Conservation (phyloP, 495 filamentous ascomycete genomes). For the Aspergillus panamensis region DNA sequence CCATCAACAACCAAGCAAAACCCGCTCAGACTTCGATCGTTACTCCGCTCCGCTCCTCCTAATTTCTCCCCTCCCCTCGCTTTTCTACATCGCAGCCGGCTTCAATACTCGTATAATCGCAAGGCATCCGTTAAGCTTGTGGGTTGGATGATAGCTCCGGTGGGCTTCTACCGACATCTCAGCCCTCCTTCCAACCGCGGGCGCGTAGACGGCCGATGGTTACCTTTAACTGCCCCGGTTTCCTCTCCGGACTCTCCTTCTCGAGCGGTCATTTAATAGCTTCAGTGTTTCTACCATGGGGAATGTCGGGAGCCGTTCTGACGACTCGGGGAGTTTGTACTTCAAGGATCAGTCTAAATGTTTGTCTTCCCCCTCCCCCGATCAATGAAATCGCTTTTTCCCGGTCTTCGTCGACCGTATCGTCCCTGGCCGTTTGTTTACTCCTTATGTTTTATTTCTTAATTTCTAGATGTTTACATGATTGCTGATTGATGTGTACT, state of each 20-base stretch:
- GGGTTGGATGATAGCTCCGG: neutral
- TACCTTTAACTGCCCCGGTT: conserved; percentile 30
- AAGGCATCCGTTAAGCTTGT: neutral
- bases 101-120: neutral
- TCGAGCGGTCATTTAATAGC: conserved; percentile 32
- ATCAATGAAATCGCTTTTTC: neutral
- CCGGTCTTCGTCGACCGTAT: neutral
- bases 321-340: conserved; percentile 78
- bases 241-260: conserved; percentile 28
- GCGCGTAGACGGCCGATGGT: conserved; percentile 38
- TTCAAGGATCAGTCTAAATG: conserved; percentile 88
- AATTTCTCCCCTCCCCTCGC: neutral
- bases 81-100: neutral
- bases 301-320: conserved; percentile 84
- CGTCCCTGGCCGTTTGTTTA: no score
- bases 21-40: neutral
- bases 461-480: neutral
- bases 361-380: conserved; percentile 40
- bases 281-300: conserved; percentile 62
- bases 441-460: neutral
- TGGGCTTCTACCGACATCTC: conserved; percentile 5
- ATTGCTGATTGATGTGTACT: conserved; percentile 13
- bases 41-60: neutral
- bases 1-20: neutral
- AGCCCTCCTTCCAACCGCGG: conserved; percentile 24